Evolutionary conservation across 257 asterid species (phyloP), one percentile per base, ranked within the genome.

Genomic region (Nemophila menziesii): DNA sequence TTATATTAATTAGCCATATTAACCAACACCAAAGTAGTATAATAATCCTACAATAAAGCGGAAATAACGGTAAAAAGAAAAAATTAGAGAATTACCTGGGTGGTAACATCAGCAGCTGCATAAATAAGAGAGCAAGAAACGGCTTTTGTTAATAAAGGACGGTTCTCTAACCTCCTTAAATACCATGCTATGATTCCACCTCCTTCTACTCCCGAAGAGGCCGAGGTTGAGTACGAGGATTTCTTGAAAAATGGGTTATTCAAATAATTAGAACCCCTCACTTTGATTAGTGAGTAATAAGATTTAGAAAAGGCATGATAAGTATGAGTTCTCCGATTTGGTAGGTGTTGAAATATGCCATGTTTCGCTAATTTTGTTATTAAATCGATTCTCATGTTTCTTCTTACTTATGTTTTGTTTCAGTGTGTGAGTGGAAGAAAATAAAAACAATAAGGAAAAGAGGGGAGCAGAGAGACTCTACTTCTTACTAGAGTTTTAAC

Each of bases 91-190:
- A 48, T 33, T 46, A 70, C 95, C 93, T 87, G 97, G 9, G 97
- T 79, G 20, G 97, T 73, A 5, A 67, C 38, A 53, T 87, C 97
- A 24, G 97, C 89, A 11, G 78, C 89, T 4, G 78, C 93, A 48
- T 83, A 83, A 39, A 87, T 87, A 15, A 80, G 9, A 23, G 78
- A 73, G 9, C 89, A 51, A 11, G 97, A 79, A 15, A 83, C 11
- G 56, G 83, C 50, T 45, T 87, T 83, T 0, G 97, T 87, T 36
- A 75, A 11, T 58, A 83, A 62, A 10, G 97, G 97, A 21, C 93
- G 75, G 16, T 71, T 48, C 1, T 78, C 78, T 36, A 87, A 65
- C 77, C 68, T 51, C n/a, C 83, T 65, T 71, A 87, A 67, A 50
- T 87, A 87, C 92, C 97, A 87, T 6, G 57, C 38, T 14, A 86